phyloP scores from a whole-genome alignment of 1,284 basidiomycete genomes.

The Rhodotorula sp. region DNA sequence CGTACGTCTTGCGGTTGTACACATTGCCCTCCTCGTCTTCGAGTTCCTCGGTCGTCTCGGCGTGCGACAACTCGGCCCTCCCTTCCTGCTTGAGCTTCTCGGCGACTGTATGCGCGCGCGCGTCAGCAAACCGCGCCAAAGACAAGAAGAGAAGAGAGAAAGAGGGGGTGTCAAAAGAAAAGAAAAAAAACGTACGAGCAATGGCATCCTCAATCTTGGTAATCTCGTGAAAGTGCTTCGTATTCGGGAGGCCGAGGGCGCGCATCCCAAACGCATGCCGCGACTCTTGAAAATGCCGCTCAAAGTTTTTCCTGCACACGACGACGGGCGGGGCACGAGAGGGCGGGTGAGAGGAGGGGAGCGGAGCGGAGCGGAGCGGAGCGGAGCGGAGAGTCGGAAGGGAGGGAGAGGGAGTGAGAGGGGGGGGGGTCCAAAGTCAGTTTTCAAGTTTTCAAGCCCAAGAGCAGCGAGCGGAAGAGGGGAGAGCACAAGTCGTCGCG shows the following conservation, averaged over 20 bases:
- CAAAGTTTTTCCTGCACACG: conserved; percentile 77
- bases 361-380: no score
- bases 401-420: no score
- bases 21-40: conserved; percentile 97
- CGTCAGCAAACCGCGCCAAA: not conserved
- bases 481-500: not conserved
- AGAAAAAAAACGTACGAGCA: conserved; percentile 62
- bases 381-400: no score
- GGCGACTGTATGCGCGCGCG: conserved; percentile 64
- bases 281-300: conserved; percentile 90
- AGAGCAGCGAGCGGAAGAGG: not conserved
- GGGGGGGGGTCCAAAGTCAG: not conserved
- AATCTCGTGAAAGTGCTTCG: conserved; percentile 98
- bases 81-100: conserved; percentile 95
- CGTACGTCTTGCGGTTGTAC: conserved; percentile 69
- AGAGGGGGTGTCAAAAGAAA: no score
- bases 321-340: conserved; percentile 7
- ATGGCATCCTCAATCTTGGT: conserved; percentile 96
- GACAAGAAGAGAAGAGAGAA: conserved; percentile 6
- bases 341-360: not conserved
- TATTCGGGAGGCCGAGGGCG: conserved; percentile 93
- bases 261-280: conserved; percentile 98
- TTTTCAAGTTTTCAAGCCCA: not conserved
- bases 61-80: conserved; percentile 80
- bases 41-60: conserved; percentile 92